Conservation (phyloP, 768 basidiomycete genomes). For the Pleurotus pulmonarius region DNA sequence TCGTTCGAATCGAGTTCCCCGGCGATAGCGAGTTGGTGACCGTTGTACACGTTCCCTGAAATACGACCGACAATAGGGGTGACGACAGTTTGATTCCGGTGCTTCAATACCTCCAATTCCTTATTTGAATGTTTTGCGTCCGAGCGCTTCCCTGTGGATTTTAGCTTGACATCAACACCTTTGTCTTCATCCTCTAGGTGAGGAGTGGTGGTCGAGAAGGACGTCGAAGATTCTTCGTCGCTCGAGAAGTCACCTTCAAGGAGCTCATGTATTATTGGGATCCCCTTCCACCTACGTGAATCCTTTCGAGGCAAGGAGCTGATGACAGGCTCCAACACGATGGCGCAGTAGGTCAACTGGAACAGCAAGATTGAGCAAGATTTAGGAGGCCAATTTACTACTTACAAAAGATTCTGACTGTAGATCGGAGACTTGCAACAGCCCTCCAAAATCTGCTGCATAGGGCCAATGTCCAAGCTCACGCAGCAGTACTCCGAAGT, state of each 20-base stretch:
- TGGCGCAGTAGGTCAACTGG: neutral
- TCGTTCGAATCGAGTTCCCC: slow-evolving; percentile 17
- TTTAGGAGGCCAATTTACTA: slow-evolving; percentile 5
- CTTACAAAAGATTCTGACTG: slow-evolving; percentile 44
- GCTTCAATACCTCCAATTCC: slow-evolving; percentile 23
- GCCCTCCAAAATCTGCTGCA: slow-evolving; percentile 31
- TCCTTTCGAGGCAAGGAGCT: neutral
- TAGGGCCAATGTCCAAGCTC: too few species aligned
- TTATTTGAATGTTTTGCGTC: slow-evolving; percentile 18
- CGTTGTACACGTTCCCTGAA: slow-evolving; percentile 38
- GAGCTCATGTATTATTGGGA: slow-evolving; percentile 34
- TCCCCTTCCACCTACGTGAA: slow-evolving; percentile 13
- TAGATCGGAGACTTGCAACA: slow-evolving; percentile 38
- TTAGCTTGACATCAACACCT: neutral
- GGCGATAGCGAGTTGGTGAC: slow-evolving; percentile 37
- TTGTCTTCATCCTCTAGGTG: neutral
- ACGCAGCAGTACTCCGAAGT: neutral
- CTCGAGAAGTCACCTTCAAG: slow-evolving; percentile 22
- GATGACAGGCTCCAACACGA: neutral
- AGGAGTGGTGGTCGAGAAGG: slow-evolving; percentile 11
- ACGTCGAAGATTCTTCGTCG: slow-evolving; percentile 13
- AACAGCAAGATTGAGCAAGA: neutral
- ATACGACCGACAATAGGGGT: slow-evolving; percentile 46
- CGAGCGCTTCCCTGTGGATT: neutral
- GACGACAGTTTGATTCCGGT: slow-evolving; percentile 31